phyloP scores from a whole-genome alignment of 495 filamentous ascomycete species.

The Annulohypoxylon maeteangense region DNA sequence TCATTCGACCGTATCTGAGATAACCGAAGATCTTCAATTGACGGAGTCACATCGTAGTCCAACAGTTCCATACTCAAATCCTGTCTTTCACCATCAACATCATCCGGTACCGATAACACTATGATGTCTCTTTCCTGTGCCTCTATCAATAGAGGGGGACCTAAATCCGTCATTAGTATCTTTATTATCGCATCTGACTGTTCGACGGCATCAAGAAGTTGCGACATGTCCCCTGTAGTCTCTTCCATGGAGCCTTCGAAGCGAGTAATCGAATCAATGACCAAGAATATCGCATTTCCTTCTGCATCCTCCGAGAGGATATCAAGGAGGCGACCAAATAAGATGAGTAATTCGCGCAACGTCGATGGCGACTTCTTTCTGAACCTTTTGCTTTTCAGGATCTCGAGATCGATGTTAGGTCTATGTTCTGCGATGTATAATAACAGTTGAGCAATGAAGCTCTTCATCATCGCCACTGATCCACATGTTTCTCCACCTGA shows the following conservation, averaged over 20 bases:
- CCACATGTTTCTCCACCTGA: background rate
- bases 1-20: background rate
- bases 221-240: background rate
- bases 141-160: slow-evolving; percentile 8
- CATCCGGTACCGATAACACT: background rate
- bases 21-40: background rate
- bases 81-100: slow-evolving; percentile 3
- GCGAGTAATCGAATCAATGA: slow-evolving; percentile 1
- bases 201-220: background rate
- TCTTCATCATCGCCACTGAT: slow-evolving; percentile 8
- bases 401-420: background rate
- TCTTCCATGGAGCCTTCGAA: slow-evolving; percentile 9
- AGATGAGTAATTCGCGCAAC: background rate
- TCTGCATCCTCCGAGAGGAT: background rate
- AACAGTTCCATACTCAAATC: background rate
- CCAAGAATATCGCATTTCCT: background rate
- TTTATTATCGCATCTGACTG: background rate
- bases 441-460: slow-evolving; percentile 2
- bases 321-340: background rate
- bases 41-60: background rate
- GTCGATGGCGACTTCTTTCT: background rate
- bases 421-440: slow-evolving; percentile 1
- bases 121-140: background rate
- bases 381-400: slow-evolving; percentile 3
- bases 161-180: background rate